Conservation (phyloP, 2,329 filamentous ascomycete genomes). For the Cryphonectria nitschkei region DNA sequence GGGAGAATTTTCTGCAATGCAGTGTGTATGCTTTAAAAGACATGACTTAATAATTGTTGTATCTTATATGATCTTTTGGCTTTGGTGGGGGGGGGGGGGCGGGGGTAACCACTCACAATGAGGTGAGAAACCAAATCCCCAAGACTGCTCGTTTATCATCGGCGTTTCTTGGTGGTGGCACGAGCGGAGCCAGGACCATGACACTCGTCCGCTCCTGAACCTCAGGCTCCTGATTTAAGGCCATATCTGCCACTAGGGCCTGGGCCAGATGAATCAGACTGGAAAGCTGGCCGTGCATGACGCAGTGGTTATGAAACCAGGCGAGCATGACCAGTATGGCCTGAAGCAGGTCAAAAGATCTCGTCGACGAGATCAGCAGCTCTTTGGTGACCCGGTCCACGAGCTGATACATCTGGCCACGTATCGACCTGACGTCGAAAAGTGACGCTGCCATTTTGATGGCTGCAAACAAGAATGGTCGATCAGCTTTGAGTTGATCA, state of each 20-base stretch:
- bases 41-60: background rate
- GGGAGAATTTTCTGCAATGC: conserved; percentile 51
- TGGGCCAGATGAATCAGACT: conserved; percentile 54
- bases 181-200: conserved; percentile 46
- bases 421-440: conserved; percentile 50
- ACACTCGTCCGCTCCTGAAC: conserved; percentile 47
- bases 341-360: conserved; percentile 54
- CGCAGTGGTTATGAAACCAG: conserved; percentile 59
- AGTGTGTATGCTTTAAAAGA: conserved; percentile 43
- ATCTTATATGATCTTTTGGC: background rate
- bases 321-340: conserved; percentile 53
- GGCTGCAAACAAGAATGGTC: conserved; percentile 53
- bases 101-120: conserved; percentile 43
- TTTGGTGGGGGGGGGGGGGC: too few relatives aligned
- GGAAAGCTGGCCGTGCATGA: conserved; percentile 56
- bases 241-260: conserved; percentile 52
- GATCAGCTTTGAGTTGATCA: conserved; percentile 41
- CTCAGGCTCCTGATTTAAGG: conserved; percentile 47
- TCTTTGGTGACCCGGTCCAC: conserved; percentile 51
- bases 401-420: conserved; percentile 53
- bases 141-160: conserved; percentile 57
- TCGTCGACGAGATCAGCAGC: conserved; percentile 53
- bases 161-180: conserved; percentile 46
- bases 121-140: conserved; percentile 59
- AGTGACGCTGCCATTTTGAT: conserved; percentile 56